Conservation (phyloP, 768 basidiomycete genomes). For the Pisolithus orientalis region DNA sequence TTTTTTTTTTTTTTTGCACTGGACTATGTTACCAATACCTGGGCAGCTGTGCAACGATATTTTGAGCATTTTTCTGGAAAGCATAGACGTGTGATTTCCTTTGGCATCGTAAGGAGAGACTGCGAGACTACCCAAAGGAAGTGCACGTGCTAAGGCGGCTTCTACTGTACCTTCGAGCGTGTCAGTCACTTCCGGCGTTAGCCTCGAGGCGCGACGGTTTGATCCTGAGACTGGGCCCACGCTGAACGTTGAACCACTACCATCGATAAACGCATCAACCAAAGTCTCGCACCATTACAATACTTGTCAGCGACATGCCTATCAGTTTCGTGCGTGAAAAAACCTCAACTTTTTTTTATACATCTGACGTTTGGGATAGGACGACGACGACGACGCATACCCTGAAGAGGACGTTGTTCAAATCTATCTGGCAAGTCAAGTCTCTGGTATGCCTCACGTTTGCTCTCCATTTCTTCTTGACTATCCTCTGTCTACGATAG, state of each 20-base stretch:
- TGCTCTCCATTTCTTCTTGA: background rate
- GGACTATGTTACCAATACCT: too few species aligned
- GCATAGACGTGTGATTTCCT: too few species aligned
- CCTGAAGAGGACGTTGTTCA: conserved; percentile 11
- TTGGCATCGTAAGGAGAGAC: too few species aligned
- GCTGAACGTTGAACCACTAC: too few species aligned
- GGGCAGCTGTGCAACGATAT: too few species aligned
- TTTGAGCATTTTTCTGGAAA: too few species aligned
- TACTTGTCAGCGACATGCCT: conserved; percentile 4
- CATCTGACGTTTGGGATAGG: conserved; percentile 3
- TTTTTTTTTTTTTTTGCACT: background rate
- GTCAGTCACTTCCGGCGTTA: background rate
- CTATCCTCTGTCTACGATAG: background rate
- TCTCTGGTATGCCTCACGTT: conserved; percentile 10
- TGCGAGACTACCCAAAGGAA: too few species aligned
- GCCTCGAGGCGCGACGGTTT: background rate
- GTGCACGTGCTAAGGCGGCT: too few species aligned
- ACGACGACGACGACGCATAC: conserved; percentile 16
- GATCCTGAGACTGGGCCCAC: too few species aligned
- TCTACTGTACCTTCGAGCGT: background rate
- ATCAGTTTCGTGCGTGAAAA: conserved; percentile 16
- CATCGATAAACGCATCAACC: too few species aligned
- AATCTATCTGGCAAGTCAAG: background rate
- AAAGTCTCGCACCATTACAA: too few species aligned
- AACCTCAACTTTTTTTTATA: background rate